Evolutionary conservation across 441 rosid genomes (phyloP).

Genomic region (Pelargonium cotyledonis): DNA sequence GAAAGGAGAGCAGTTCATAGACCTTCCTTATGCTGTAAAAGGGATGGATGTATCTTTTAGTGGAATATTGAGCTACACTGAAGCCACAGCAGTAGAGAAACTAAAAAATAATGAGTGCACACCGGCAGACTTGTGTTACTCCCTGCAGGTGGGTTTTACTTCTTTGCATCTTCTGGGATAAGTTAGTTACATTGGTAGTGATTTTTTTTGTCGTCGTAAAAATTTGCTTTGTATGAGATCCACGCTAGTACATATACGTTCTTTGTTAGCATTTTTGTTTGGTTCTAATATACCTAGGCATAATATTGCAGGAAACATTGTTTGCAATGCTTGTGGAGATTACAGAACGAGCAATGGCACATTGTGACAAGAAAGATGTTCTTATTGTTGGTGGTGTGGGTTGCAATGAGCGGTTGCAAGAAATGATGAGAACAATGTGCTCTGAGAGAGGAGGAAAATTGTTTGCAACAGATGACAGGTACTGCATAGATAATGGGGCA

Average conservation of each 20-base stretch:
- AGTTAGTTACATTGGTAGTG: too few relatives aligned
- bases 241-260: too few relatives aligned
- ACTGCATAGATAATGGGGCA: slow-evolving; percentile 89
- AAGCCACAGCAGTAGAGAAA: slow-evolving; percentile 72
- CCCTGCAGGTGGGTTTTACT: slow-evolving; percentile 61
- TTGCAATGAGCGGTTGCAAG: slow-evolving; percentile 88
- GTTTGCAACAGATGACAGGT: slow-evolving; percentile 85
- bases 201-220: too few relatives aligned
- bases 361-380: slow-evolving; percentile 82
- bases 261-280: too few relatives aligned
- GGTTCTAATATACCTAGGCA: background rate
- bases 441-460: slow-evolving; percentile 67
- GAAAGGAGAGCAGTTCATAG: slow-evolving; percentile 82
- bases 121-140: slow-evolving; percentile 89
- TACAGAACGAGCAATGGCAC: slow-evolving; percentile 93
- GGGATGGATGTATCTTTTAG: slow-evolving; percentile 97
- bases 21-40: slow-evolving; percentile 86
- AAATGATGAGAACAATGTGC: slow-evolving; percentile 95
- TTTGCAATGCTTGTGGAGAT: slow-evolving; percentile 97
- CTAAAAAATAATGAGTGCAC: slow-evolving; percentile 77
- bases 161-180: background rate
- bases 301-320: slow-evolving; percentile 55
- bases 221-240: too few relatives aligned
- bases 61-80: slow-evolving; percentile 85
- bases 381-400: slow-evolving; percentile 93